Base-by-base conservation (phyloP, 2,329 filamentous ascomycete genomes). In the Xylariaceae sp. region DNA sequence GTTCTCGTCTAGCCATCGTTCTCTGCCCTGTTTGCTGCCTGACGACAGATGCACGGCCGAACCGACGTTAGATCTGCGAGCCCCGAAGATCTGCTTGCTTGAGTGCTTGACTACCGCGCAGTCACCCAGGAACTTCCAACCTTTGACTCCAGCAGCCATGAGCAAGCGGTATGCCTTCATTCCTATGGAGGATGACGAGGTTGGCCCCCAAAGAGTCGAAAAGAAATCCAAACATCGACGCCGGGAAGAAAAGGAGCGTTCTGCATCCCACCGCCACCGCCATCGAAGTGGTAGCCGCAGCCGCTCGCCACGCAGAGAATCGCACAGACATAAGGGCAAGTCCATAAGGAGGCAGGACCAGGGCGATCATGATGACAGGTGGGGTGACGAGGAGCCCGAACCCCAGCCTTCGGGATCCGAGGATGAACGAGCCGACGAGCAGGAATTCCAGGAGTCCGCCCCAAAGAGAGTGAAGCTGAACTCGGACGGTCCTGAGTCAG, bases 361-460 rank as follows among this genome's bases (percentile, higher is more conserved):
- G 45, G 52, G 58, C 21, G 75, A 83, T 43, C 80, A 82, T 44
- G 82, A 88, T 30, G 82, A 88, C 50, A 68, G 83, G 34, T 93
- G 87, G 86, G 86, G 79, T 1, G 85, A 92, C 47, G 83, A 89
- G 51, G 83, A 85, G 46, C 64, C 69, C 0, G 62, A 63, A 12
- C 53, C 57, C 4, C 64, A 61, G 7, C 58, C 60, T 9, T 59
- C 61, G 9, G 65, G 65, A 4, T 65, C 63, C 9, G 65, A 60
- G 12, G 67, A 69, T 15, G 67, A 65, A 29, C 65, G 61, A 12
- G 66, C 68, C n/a, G 66, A 65, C 18, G 68, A 70, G 31, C 64
- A 65, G 2, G 78, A 83, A 12, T 82, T 83, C 31, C 63, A 72
- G 28, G 78, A 83, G 44, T 83, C 83, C 0, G 75, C 80, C 2